Evolutionary conservation across 495 filamentous ascomycete genomes (phyloP).

Genomic region (Aspergillus conjunctus): DNA sequence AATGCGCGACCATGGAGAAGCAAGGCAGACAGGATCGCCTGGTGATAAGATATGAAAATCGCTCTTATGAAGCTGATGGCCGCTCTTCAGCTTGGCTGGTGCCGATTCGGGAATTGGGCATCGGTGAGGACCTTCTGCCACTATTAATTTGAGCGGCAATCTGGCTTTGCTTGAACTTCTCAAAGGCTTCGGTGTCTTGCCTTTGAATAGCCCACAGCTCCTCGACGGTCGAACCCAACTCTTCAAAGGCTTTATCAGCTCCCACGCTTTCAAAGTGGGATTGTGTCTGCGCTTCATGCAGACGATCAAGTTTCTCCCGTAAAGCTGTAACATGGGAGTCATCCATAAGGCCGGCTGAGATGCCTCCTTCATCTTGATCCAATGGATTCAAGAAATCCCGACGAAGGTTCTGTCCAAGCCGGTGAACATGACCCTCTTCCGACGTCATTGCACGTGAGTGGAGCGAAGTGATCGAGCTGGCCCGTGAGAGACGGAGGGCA

Average conservation of each 20-base stretch:
- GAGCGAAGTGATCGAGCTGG: conserved; percentile 77
- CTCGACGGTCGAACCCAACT: conserved; percentile 57
- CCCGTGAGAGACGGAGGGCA: conserved; percentile 59
- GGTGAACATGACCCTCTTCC: conserved; percentile 88
- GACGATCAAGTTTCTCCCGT: conserved; percentile 62
- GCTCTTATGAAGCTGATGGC: not conserved
- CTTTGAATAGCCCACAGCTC: conserved; percentile 54
- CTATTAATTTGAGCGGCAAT: conserved; percentile 65
- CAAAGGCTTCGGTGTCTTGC: conserved; percentile 62
- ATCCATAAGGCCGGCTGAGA: conserved; percentile 44
- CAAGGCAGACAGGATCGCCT: not conserved
- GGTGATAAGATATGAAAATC: too few relatives aligned
- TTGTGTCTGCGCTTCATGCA: conserved; percentile 59
- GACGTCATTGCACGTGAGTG: conserved; percentile 75
- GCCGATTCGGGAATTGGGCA: conserved; percentile 6
- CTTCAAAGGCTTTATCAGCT: conserved; percentile 59
- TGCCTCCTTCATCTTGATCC: conserved; percentile 40
- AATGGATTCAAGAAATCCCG: conserved; percentile 62
- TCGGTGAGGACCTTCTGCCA: conserved; percentile 28
- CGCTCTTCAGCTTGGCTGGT: conserved; percentile 1
- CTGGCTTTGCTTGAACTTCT: conserved; percentile 66
- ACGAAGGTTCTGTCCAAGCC: conserved; percentile 78
- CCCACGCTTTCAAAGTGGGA: conserved; percentile 57
- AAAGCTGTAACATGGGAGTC: conserved; percentile 61
- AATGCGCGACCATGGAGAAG: not conserved